Evolutionary conservation across 805 yeast species (phyloP).

Genomic region (Saturnispora ahearnii): DNA sequence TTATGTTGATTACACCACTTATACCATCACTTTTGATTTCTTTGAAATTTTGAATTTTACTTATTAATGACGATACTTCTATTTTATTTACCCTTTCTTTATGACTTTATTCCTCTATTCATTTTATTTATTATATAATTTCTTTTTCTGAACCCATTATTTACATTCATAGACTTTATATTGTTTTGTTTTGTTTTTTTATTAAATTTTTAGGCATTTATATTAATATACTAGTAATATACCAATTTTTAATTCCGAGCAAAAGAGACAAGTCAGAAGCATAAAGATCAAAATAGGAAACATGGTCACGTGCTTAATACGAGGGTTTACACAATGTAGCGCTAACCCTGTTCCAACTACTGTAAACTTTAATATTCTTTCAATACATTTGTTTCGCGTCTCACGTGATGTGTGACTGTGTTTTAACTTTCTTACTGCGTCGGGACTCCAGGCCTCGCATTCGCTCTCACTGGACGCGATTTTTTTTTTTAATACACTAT

Average conservation of each 20-base stretch:
- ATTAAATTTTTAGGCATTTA: background rate
- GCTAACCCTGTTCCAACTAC: background rate
- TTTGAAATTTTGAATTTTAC: background rate
- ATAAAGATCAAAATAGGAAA: background rate
- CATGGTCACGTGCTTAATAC: constrained; percentile 1
- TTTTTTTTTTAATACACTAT: background rate
- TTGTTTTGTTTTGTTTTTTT: background rate
- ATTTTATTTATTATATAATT: background rate
- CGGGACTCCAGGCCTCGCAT: background rate
- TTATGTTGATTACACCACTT: background rate
- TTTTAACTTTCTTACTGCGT: background rate
- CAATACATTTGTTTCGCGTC: background rate
- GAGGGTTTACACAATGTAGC: background rate
- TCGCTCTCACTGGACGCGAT: background rate
- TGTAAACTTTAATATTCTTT: background rate
- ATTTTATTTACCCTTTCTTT: background rate
- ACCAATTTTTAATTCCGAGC: background rate
- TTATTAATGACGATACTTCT: background rate
- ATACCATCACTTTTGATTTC: background rate
- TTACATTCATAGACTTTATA: background rate
- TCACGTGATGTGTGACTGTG: constrained; percentile 6
- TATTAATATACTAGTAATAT: background rate
- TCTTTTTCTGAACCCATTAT: background rate
- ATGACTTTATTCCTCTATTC: constrained; percentile 1
- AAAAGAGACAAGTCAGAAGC: background rate